Evolutionary conservation across 441 rosid genomes (phyloP), one percentile per base, ranked within the genome.

Genomic region (Pelargonium citronellum): DNA sequence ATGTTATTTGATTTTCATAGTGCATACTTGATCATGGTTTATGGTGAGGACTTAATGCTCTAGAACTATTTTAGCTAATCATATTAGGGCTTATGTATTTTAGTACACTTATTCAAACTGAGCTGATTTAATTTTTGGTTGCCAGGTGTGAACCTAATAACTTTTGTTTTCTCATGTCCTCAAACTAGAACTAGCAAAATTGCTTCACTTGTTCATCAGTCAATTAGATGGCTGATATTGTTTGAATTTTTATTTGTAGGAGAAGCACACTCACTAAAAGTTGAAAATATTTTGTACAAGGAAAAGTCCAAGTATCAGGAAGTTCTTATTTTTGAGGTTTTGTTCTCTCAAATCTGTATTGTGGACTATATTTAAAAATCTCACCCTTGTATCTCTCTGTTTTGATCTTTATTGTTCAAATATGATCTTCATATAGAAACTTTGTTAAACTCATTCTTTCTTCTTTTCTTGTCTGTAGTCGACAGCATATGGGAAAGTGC

Each of bases 201-300:
- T 55, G 61, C 61, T 55, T 55, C 61, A 20, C 10, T 37, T 53
- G 27, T 62, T 44, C 58, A 10, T 27, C 11, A 46, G 6, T 9
- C 34, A 53, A 13, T 19, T 13, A 63, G 17, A 6, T 73, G 69
- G 49, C 61, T 77, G 15, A 16, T 67, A 70, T 20, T 78, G 67
- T 69, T 67, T 67, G 44, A 22, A 3, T 78, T 41, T 13, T 71
- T 51, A 46, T 80, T 76, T 80, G 73, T 76, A 95, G 99, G 96
- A 75, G 99, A 95, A 82, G 97, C 92, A 12, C 99, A 95, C 77
- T 89, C 99, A 12, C 71, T 95, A 78, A 87, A 87, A 82, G 97
- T 95, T 47, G 83, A 89, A 75, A 84, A 84, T 16, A 77, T 90
- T 69, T 77, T 91, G 55, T 91, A 70, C 84, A 75, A 81, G 83